Percentiles rank a stretch among this genome's conserved stretches.
These are phyloP conservation scores for Hevea brasiliensis DNA, from an alignment of 345 rosid genomes.

Conservation along the genomic window DNA sequence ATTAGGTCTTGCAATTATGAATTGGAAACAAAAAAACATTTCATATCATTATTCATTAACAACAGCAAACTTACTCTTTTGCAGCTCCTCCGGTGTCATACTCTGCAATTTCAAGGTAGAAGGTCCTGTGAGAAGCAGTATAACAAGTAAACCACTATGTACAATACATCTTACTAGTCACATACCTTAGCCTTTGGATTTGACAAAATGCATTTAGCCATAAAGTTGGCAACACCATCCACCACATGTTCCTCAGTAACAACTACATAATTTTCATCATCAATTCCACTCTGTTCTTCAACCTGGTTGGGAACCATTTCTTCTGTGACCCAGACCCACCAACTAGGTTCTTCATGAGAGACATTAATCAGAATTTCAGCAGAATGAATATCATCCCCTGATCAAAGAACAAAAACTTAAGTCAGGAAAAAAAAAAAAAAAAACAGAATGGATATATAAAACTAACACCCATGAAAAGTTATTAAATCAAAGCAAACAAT, in stretches of 20 bases:
- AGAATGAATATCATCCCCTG: constrained; percentile 63
- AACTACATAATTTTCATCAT: constrained; percentile 70
- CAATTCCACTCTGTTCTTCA: constrained; percentile 79
- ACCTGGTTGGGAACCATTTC: constrained; percentile 76
- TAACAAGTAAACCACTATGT: neutral
- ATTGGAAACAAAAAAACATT: neutral
- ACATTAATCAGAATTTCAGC: constrained; percentile 69
- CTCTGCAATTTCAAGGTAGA: constrained; percentile 49
- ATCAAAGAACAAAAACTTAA: constrained; percentile 5
- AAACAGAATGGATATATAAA: neutral
- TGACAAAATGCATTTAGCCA: constrained; percentile 84
- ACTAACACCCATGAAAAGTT: neutral
- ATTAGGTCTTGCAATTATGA: neutral
- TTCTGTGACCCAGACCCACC: constrained; percentile 98
- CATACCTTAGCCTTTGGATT: constrained; percentile 78
- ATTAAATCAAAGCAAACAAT: neutral
- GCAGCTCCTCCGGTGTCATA: constrained; percentile 77
- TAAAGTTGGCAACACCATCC: constrained; percentile 87
- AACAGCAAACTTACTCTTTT: constrained; percentile 55
- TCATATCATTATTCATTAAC: constrained; percentile 10
- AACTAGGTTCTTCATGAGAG: constrained; percentile 74
- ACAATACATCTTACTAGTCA: neutral
- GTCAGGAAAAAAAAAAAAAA: constrained; percentile 1
- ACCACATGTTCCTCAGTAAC: constrained; percentile 78
- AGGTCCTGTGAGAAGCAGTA: constrained; percentile 23